These are phyloP conservation scores for Corylus americana DNA, from an alignment of 306 rosid genomes.

Conservation along the genomic window DNA sequence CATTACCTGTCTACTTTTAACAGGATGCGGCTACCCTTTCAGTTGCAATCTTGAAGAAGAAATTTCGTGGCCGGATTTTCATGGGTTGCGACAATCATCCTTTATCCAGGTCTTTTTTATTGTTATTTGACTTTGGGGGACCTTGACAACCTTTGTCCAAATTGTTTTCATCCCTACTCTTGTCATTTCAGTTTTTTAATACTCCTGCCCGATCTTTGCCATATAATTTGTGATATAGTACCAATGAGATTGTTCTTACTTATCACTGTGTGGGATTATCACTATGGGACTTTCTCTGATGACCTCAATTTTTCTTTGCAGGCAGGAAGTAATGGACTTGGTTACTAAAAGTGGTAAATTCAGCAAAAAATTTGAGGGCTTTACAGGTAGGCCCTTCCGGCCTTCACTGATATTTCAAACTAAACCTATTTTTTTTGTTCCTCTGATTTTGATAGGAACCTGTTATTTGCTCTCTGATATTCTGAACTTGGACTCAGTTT, in stretches of 20 bases:
- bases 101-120: slow-evolving; percentile 66
- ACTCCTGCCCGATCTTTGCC: background rate
- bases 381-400: slow-evolving; percentile 54
- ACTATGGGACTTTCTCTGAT: slow-evolving; percentile 16
- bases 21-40: slow-evolving; percentile 96
- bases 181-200: background rate
- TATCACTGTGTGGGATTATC: slow-evolving; percentile 1
- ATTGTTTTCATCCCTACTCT: background rate
- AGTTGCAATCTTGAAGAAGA: slow-evolving; percentile 76
- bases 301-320: slow-evolving; percentile 39
- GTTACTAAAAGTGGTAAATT: slow-evolving; percentile 81
- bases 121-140: slow-evolving; percentile 5
- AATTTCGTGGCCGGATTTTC: slow-evolving; percentile 56
- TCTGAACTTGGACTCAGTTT: slow-evolving; percentile 6
- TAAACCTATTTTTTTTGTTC: background rate
- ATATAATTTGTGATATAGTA: background rate
- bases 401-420: slow-evolving; percentile 1
- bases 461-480: background rate
- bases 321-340: slow-evolving; percentile 95
- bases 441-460: background rate
- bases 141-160: background rate
- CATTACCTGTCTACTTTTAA: slow-evolving; percentile 3
- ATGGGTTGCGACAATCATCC: slow-evolving; percentile 97
- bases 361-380: slow-evolving; percentile 64
- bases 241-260: slow-evolving; percentile 3